A percentile compares a stretch with the other conserved stretches of the same genome.
These are phyloP conservation scores for Metschnikowia reukaufii DNA, from an alignment of 805 yeast genomes.

Conservation along the genomic window DNA sequence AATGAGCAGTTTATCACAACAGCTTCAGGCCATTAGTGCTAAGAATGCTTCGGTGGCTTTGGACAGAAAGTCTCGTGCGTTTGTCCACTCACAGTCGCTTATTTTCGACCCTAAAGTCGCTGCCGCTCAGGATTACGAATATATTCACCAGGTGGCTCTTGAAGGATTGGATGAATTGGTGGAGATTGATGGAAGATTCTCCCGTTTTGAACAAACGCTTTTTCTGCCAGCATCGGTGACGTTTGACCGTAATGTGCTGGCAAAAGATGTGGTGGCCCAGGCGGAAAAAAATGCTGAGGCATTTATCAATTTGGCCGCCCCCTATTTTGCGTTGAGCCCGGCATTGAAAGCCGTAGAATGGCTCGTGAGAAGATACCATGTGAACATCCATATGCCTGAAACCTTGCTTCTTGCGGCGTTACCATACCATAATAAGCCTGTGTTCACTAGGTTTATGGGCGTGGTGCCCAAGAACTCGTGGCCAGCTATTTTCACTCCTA, in stretches of 20 bases:
- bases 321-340: conserved; percentile 73
- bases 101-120: conserved; percentile 85
- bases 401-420: conserved; percentile 65
- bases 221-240: conserved; percentile 80
- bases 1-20: conserved; percentile 71
- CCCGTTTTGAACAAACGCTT: conserved; percentile 64
- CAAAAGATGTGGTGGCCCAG: conserved; percentile 72
- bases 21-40: conserved; percentile 68
- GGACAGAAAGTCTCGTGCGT: conserved; percentile 84
- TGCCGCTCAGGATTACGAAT: conserved; percentile 90
- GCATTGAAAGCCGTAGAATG: conserved; percentile 87
- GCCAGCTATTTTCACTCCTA: conserved; percentile 79
- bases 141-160: conserved; percentile 65
- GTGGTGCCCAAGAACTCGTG: conserved; percentile 57
- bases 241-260: conserved; percentile 80
- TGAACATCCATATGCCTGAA: conserved; percentile 80
- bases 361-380: conserved; percentile 88
- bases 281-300: conserved; percentile 73
- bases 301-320: conserved; percentile 71
- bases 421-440: conserved; percentile 75
- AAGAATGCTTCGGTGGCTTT: conserved; percentile 69
- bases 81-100: conserved; percentile 84
- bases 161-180: conserved; percentile 77
- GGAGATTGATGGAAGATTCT: conserved; percentile 72
- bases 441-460: conserved; percentile 74